Base-by-base conservation (phyloP, 73 alveolate species). In the Paramecium sonneborni region DNA sequence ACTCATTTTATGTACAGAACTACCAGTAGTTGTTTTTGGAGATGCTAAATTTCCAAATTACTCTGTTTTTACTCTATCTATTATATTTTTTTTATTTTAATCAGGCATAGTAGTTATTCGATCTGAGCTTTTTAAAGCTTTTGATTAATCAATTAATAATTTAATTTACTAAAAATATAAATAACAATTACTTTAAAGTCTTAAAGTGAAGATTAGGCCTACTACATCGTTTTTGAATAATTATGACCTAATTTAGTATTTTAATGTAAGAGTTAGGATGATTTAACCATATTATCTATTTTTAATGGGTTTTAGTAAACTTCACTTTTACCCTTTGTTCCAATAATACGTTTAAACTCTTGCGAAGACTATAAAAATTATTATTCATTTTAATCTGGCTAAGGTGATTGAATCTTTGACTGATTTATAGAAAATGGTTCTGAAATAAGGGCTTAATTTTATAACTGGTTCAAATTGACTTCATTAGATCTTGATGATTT, bases 31-130 rank as follows among this genome's bases (percentile, higher is more conserved):
- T 12, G 87, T 35, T 74, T 74, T 74, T n/a, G 87, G 87, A 32
- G 87, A 74, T 0, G 58, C 67, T 35, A 74, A 8, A 74, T 28
- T 35, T 35, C 56, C 56, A n/a, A 35, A 35, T 74, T 74, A 37
- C 5, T 74, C 87, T 32, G 87, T 74, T 43, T 74, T 74, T 0
- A 74, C 67, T 74, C 87, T 74, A 3, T 74, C 87, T 14, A 38
- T 6, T 74, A 74, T 32, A 30, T 74, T 74, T 30, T 74, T 28
- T 3, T 32, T 35, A 74, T 74, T 74, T 35, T 28, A 35, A 74
- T 74, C 87, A 35, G 87, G 87, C 32, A 74, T 21, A 7, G 87
- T 74, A 21, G 87, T 74, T 74, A 35, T 35, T 34, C 87, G 28
- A 30, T 74, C 68, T 15, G 67, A 32, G 15, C 87, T 38, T 18